These are phyloP conservation scores for Schizochytrium sp. DNA, from an alignment of 108 stramenopile species.

Conservation along the genomic window DNA sequence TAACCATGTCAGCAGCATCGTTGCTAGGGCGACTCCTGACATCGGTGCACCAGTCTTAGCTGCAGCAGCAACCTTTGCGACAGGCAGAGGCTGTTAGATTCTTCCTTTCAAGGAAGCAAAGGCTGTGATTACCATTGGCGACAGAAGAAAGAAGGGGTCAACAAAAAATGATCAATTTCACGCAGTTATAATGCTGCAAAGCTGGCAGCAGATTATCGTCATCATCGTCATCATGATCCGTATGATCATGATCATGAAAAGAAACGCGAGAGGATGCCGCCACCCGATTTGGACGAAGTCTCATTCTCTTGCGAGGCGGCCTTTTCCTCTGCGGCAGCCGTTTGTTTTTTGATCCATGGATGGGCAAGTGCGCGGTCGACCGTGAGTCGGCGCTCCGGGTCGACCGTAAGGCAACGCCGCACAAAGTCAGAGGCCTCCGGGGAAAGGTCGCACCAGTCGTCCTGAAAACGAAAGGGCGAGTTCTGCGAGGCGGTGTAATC, in stretches of 20 bases:
- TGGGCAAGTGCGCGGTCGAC: background rate
- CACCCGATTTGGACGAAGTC: background rate
- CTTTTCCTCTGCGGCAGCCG: background rate
- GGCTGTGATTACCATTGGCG: no score
- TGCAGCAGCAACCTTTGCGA: no score
- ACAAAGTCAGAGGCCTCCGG: background rate
- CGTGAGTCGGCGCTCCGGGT: background rate
- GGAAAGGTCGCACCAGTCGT: background rate
- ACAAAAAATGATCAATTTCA: background rate
- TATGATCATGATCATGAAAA: background rate
- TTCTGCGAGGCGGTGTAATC: background rate
- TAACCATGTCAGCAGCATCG: no score
- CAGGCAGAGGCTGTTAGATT: no score
- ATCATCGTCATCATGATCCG: background rate
- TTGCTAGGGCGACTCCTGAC: no score
- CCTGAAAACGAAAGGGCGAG: background rate
- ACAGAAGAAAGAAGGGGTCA: no score
- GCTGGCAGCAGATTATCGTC: background rate
- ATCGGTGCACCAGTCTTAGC: no score
- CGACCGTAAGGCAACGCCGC: background rate
- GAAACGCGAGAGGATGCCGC: background rate
- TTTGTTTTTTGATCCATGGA: background rate
- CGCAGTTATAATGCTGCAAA: background rate
- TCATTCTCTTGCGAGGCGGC: background rate
- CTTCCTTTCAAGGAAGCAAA: no score